Conservation (phyloP, 192 early-diverging fungal genomes). For the Coemansia sp. region DNA sequence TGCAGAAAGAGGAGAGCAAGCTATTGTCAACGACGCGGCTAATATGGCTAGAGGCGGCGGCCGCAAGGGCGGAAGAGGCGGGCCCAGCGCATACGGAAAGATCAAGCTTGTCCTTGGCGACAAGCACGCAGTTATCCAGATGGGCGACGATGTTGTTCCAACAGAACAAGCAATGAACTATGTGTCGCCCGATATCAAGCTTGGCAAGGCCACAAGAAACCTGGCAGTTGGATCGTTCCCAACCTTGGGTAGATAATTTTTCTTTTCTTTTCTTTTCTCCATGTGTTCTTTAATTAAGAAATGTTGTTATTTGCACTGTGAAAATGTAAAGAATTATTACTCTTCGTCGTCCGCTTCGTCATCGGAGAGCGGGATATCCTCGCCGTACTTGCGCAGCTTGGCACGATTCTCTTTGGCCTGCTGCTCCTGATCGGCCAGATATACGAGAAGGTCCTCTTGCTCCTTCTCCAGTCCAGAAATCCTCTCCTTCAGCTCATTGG, state of each 20-base stretch:
- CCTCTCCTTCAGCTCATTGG: slow-evolving; percentile 50
- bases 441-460: slow-evolving; percentile 83
- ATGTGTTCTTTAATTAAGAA: background rate
- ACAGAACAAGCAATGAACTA: slow-evolving; percentile 33
- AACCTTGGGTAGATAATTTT: background rate
- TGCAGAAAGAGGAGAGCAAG: slow-evolving; percentile 9
- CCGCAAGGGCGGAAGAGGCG: background rate
- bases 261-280: background rate
- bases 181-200: slow-evolving; percentile 44
- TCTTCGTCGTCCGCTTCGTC: slow-evolving; percentile 61
- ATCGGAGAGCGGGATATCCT: slow-evolving; percentile 55
- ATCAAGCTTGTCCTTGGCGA: slow-evolving; percentile 50
- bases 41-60: background rate
- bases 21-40: background rate
- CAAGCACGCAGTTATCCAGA: slow-evolving; percentile 39
- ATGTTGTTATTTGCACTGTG: slow-evolving; percentile 1
- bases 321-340: too few species aligned
- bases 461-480: slow-evolving; percentile 58
- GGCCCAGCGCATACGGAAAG: slow-evolving; percentile 14
- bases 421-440: slow-evolving; percentile 80
- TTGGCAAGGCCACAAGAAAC: slow-evolving; percentile 28
- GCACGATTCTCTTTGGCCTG: slow-evolving; percentile 58
- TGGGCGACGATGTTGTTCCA: slow-evolving; percentile 27
- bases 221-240: slow-evolving; percentile 28
- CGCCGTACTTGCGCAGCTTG: slow-evolving; percentile 55